Evolutionary conservation across 805 yeast genomes (phyloP), one percentile per base, ranked within the genome.

Genomic region (Wickerhamiella lipophila): DNA sequence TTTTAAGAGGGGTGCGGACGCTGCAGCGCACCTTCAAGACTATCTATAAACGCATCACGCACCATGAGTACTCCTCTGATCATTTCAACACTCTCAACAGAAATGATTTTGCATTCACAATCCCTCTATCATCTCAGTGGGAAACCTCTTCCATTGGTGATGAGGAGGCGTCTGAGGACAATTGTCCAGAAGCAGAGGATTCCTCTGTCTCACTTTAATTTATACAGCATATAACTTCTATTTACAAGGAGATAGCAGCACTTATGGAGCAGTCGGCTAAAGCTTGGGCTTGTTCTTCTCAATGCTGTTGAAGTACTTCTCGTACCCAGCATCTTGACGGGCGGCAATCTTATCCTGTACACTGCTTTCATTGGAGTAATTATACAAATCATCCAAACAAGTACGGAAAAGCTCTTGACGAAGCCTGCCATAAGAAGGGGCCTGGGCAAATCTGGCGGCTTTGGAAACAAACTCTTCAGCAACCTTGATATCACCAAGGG

Each of bases 1-100:
- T 86, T 62, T 65, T 87, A 38, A 73, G 89, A 46, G 99, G 99
- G 0, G 63, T 92, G 34, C 65, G 68, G 27, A 77, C 92, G n/a
- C 69, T 94, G 42, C 72, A 72, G n/a, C 72, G 70, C 49, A 85
- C 85, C 60, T 78, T 86, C 58, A 68, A 70, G 55, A 55, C 67
- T 21, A 76, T 86, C 54, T 84, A 81, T 67, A 60, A 66, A 40
- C 69, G 73, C 36, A 63, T 81, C 36, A 72, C 83, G 0, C 76
- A 73, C 7, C 59, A 59, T 25, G 63, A 62, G 23, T 67, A 48
- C 49, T 34, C 53, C 5, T 48, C 50, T 6, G 61, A 57, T 12
- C 36, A 41, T 15, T 52, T 56, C 19, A 19, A 25, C 11, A 23
- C 42, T 2, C 29, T 45, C 15, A 18, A 26, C 27, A 23, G 18